Percentiles rank a stretch among this genome's conserved stretches.
Conservation (phyloP, 768 basidiomycete species). For the Cubamyces sp. region DNA sequence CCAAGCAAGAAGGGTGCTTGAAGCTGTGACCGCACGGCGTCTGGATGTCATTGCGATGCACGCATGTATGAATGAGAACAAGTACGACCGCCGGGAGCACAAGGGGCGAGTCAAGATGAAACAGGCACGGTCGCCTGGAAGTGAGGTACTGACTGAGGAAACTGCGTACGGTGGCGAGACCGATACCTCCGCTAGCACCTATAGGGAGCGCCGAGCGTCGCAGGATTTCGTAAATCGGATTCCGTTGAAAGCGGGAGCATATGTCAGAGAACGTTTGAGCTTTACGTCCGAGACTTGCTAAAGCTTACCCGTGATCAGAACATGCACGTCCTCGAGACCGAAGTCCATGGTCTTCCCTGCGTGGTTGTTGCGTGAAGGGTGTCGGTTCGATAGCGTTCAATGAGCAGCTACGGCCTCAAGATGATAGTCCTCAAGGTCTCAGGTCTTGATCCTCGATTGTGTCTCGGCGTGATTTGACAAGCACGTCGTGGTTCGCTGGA, state of each 20-base stretch:
- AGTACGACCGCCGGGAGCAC: too few relatives aligned
- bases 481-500: too few relatives aligned
- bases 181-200: constrained; percentile 81
- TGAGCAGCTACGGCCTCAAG: too few relatives aligned
- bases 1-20: not conserved
- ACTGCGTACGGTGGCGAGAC: constrained; percentile 58
- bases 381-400: too few relatives aligned
- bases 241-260: too few relatives aligned
- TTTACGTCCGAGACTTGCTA: not conserved
- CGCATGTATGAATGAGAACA: not conserved
- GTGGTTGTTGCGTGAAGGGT: too few relatives aligned
- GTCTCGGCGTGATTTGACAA: too few relatives aligned
- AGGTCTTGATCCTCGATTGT: too few relatives aligned
- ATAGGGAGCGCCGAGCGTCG: constrained; percentile 3
- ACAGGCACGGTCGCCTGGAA: not conserved
- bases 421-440: too few relatives aligned
- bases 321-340: constrained; percentile 61
- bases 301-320: constrained; percentile 64
- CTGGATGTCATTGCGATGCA: too few relatives aligned
- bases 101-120: not conserved
- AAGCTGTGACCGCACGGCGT: not conserved
- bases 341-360: constrained; percentile 50
- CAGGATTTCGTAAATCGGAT: not conserved
- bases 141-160: constrained; percentile 53
- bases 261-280: not conserved